A percentile compares a stretch with the other conserved stretches of the same genome.
These are phyloP conservation scores for Scortechinia acanthostroma DNA, from an alignment of 2,329 filamentous ascomycete species.

Conservation along the genomic window DNA sequence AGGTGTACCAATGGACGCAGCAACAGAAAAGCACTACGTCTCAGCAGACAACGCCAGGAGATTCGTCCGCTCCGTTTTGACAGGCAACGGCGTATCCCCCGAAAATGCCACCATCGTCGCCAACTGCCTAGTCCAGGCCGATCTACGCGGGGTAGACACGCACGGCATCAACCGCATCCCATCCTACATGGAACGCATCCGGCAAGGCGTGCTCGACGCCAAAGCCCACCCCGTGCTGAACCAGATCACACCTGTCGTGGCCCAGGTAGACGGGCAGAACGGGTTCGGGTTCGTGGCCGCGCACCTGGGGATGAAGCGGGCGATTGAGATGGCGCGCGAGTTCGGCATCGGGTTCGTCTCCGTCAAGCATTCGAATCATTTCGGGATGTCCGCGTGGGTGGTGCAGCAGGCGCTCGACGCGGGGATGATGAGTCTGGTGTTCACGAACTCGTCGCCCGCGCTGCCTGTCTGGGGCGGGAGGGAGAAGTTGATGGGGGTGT, in stretches of 20 bases:
- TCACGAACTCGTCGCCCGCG: conserved; percentile 68
- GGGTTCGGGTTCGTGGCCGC: conserved; percentile 72
- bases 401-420: conserved; percentile 72
- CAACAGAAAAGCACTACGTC: too few relatives aligned
- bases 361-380: conserved; percentile 74
- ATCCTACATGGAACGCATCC: conserved; percentile 69
- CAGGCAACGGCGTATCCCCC: conserved; percentile 49
- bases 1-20: too few relatives aligned
- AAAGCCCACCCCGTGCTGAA: conserved; percentile 46
- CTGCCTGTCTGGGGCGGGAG: conserved; percentile 66
- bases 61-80: conserved; percentile 46
- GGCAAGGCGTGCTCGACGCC: conserved; percentile 61
- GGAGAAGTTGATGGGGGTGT: conserved; percentile 66
- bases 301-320: conserved; percentile 55
- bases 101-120: conserved; percentile 56
- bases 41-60: too few relatives aligned
- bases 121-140: conserved; percentile 64
- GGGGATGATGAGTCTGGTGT: conserved; percentile 63
- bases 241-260: conserved; percentile 65
- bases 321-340: conserved; percentile 55
- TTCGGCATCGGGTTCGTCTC: conserved; percentile 72
- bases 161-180: conserved; percentile 75
- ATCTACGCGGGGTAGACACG: conserved; percentile 73
- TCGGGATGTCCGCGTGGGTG: conserved; percentile 76
- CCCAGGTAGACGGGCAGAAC: conserved; percentile 61